Evolutionary conservation across 768 basidiomycete species (phyloP).

Genomic region (Trametes gibbosa): DNA sequence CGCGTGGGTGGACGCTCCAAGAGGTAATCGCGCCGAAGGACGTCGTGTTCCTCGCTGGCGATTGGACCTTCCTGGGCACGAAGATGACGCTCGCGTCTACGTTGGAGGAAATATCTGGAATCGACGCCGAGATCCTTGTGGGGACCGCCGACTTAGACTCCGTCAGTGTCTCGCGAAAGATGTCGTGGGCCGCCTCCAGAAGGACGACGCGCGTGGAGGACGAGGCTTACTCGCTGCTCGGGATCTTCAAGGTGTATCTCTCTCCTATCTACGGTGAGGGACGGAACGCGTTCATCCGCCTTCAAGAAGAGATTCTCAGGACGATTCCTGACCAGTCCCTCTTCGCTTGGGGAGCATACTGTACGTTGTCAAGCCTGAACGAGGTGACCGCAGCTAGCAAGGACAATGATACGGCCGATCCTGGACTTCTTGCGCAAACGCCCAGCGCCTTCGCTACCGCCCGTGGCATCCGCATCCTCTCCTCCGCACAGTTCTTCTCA

Average conservation of each 20-base stretch:
- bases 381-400: no score
- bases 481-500: no score
- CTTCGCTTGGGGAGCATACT: not conserved
- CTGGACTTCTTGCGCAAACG: no score
- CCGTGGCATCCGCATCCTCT: no score
- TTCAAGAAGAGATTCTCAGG: not conserved
- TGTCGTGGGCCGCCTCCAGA: not conserved
- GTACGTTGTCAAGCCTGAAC: no score
- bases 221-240: not conserved
- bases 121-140: not conserved
- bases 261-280: not conserved
- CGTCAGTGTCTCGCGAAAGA: not conserved
- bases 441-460: no score
- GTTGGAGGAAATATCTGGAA: not conserved
- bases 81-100: not conserved
- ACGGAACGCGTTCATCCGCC: not conserved
- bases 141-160: not conserved
- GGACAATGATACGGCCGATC: no score
- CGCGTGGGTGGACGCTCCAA: not conserved
- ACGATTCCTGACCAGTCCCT: not conserved
- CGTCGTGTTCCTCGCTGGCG: not conserved
- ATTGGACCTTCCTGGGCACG: not conserved
- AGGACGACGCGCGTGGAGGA: not conserved
- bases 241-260: not conserved
- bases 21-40: not conserved